These are phyloP conservation scores for Fusarium sp. DNA, from an alignment of 2,329 filamentous ascomycete genomes.

Conservation along the genomic window DNA sequence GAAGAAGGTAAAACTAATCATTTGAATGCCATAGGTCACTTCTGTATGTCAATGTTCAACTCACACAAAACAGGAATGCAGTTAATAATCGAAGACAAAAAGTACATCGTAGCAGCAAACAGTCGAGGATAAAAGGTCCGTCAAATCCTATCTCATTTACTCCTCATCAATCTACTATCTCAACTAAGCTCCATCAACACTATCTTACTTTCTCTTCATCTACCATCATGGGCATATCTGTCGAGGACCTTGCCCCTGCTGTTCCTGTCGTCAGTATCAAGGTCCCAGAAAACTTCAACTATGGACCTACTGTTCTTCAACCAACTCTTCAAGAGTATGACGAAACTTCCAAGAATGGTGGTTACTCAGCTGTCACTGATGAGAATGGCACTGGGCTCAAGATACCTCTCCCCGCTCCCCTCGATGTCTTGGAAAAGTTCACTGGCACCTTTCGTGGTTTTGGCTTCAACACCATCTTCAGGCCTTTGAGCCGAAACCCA, in stretches of 20 bases:
- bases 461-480: conserved; percentile 5
- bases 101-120: too few species aligned
- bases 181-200: not conserved
- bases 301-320: not conserved
- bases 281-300: not conserved
- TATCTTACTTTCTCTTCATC: too few species aligned
- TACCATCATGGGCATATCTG: not conserved
- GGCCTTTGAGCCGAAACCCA: not conserved
- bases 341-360: not conserved
- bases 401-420: not conserved
- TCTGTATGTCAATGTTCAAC: too few species aligned
- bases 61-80: too few species aligned
- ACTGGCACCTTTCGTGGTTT: not conserved
- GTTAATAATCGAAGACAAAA: too few species aligned
- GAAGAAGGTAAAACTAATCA: too few species aligned
- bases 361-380: not conserved
- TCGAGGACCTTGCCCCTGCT: not conserved
- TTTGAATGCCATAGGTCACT: too few species aligned
- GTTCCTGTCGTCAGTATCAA: not conserved
- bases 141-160: too few species aligned
- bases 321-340: not conserved
- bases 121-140: too few species aligned
- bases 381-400: too few species aligned
- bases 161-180: too few species aligned
- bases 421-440: not conserved